Conservation (phyloP, 169 alveolate genomes). For the Plasmodium yoelii region DNA sequence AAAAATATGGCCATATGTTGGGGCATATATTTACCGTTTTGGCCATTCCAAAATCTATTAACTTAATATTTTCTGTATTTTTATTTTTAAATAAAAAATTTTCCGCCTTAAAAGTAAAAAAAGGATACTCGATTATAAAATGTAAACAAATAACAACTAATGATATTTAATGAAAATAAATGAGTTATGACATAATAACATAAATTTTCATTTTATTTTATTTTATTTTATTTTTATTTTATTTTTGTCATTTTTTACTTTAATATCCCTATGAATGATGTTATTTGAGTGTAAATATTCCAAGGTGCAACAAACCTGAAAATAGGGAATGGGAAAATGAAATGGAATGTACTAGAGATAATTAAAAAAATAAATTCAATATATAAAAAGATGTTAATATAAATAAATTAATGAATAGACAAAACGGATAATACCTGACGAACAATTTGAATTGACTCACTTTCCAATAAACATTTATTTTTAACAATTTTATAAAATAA, state of each 20-base stretch:
- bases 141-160: no score
- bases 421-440: constrained; percentile 20
- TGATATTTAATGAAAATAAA: no score
- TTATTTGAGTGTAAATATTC: constrained; percentile 81
- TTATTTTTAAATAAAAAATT: constrained; percentile 49
- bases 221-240: neutral
- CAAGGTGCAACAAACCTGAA: constrained; percentile 83
- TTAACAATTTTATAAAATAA: constrained; percentile 82
- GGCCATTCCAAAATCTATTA: constrained; percentile 86
- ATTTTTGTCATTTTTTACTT: constrained; percentile 51
- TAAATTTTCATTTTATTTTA: neutral
- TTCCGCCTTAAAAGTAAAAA: constrained; percentile 14
- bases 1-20: neutral
- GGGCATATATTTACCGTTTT: constrained; percentile 47
- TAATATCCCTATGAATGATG: constrained; percentile 87
- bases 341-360: neutral
- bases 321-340: constrained; percentile 66
- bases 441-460: constrained; percentile 57
- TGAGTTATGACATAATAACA: neutral
- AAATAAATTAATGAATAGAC: neutral
- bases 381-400: neutral
- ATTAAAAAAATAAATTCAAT: neutral
- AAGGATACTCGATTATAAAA: neutral
- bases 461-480: constrained; percentile 80
- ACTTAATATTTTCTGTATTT: constrained; percentile 67